Evolutionary conservation across 805 yeast genomes (phyloP), one percentile per base, ranked within the genome.

Genomic region (Isabelozyma heimii): DNA sequence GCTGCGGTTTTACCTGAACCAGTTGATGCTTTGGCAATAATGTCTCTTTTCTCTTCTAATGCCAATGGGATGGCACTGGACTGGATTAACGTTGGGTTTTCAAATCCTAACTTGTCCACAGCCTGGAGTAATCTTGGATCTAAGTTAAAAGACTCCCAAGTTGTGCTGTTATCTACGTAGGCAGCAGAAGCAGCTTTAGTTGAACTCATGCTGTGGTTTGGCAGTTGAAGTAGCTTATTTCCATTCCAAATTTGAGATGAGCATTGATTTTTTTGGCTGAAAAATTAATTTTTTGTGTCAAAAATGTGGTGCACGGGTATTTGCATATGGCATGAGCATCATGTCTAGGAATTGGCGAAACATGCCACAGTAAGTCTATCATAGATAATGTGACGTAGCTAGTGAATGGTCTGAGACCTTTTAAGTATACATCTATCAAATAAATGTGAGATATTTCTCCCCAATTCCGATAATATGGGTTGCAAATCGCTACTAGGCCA

Each of bases 1-100:
- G 97, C 96, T 9, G 89, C 88, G 0, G 98, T 92, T 67, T 92
- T 92, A 55, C 98, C 98, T 8, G 97, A 87, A 4, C 99, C 99
- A 0, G 99, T 92, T 24, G 89, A 83, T 6, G 98, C 97, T 63
- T 88, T 85, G 37, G 97, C 97, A 43, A 92, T 86, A 54, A 92
- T 87, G 65, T 92, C 97, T 71, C 91, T 85, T 62, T 86, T 88
- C 56, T 92, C 94, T 54, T 89, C 87, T 46, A 94, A 70, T 0
- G 99, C 97, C 44, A 94, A 72, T 40, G 96, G 97, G 51, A 94
- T 89, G n/a, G 97, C 87, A 62, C 84, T 85, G 8, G 95, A 80
- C 70, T 94, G 99, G 47, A 94, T 87, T 49, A 90, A 77, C 1
- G 98, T 94, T 8, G 99, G 98, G 61, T 86, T 83, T 47, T 78